Evolutionary conservation across 2,329 filamentous ascomycete species (phyloP), one percentile per base, ranked within the genome.

Genomic region (Metarhizium humberi): DNA sequence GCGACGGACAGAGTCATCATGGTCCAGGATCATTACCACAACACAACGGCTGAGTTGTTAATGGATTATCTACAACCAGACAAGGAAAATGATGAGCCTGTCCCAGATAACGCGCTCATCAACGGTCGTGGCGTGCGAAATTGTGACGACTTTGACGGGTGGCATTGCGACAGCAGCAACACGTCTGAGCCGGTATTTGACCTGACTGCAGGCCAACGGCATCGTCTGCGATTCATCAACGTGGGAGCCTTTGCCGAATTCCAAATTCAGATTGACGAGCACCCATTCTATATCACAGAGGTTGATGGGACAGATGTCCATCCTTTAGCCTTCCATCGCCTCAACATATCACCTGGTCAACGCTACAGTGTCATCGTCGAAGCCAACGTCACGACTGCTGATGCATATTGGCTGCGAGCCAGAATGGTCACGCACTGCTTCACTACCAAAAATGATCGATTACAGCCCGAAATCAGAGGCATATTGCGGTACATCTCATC

Each of bases 1-100:
- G 62, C 58, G 8, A 66, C 65, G 0, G 86, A 90, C 58, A 71
- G 84, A 36, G 73, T 86, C 0, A 64, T 90, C 18, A 86, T 87
- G 59, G 69, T 90, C n/a, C 84, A 83, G 18, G 87, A 90, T 62
- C 87, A 87, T 75, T 90, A 90, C 56, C 85, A 90, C 61, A 80
- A 85, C 50, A 66, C 73, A 10, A 77, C 75, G 1, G 71, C 69
- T 0, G 69, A 73, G 43, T 69, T 84, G 0, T 64, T 83, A 3
- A 75, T 77, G 64, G 70, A 77, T 18, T 84, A 85, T 57, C 75
- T 87, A 45, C 76, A 66, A 2, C 71, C 74, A 0, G 68, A 84
- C 72, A 60, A 80, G 73, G 74, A 76, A 50, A 76, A 77, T 29
- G 80, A 83, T 0, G 85, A 88, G 64, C 86, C 85, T 0, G 78